Conservation (phyloP, 2,329 filamentous ascomycete species). For the Microdochium nivale region DNA sequence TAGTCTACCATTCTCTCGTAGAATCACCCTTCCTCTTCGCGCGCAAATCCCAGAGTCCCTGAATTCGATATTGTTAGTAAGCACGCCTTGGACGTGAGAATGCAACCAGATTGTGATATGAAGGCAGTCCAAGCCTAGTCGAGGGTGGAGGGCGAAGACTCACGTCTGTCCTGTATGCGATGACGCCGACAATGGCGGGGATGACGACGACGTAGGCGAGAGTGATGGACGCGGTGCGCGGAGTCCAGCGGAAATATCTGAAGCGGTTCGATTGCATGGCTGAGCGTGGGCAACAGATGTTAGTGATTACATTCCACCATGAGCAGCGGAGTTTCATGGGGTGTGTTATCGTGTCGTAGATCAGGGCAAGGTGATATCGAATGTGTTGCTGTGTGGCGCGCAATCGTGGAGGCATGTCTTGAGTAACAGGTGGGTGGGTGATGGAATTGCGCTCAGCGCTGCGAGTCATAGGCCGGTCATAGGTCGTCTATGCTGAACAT, state of each 20-base stretch:
- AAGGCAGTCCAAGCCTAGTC: neutral
- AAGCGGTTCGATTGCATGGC: slow-evolving; percentile 78
- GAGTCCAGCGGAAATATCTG: slow-evolving; percentile 94
- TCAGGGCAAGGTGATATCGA: neutral
- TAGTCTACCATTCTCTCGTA: slow-evolving; percentile 68
- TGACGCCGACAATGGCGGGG: slow-evolving; percentile 59
- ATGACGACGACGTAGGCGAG: slow-evolving; percentile 70
- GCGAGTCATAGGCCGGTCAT: neutral
- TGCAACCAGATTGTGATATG: no score
- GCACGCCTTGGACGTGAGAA: no score
- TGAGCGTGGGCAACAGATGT: slow-evolving; percentile 25
- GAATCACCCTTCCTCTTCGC: slow-evolving; percentile 84
- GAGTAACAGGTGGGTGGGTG: no score
- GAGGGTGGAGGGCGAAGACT: slow-evolving; percentile 31
- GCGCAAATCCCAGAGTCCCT: slow-evolving; percentile 82
- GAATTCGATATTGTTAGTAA: slow-evolving; percentile 1
- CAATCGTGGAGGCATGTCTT: no score
- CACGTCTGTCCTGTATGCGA: slow-evolving; percentile 80
- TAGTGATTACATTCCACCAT: neutral
- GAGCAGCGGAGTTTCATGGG: neutral
- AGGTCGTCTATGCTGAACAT: neutral
- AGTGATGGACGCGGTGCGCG: slow-evolving; percentile 69
- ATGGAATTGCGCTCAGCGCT: no score
- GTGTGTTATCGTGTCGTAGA: neutral
- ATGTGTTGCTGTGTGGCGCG: no score